Evolutionary conservation across 2,329 filamentous ascomycete species (phyloP).

Genomic region (Hymenoscyphus albidus): DNA sequence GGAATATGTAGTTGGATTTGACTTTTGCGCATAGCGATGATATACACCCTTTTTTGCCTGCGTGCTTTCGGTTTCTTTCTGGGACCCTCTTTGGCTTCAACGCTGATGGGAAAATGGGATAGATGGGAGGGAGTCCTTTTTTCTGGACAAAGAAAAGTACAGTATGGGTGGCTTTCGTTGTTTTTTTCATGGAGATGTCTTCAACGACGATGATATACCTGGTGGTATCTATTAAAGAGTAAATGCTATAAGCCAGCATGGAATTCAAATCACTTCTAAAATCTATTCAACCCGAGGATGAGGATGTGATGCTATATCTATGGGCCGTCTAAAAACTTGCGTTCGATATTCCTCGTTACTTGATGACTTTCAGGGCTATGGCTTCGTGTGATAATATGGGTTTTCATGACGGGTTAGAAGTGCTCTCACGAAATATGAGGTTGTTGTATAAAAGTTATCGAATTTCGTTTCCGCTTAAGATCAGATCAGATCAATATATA

Average conservation of each 20-base stretch:
- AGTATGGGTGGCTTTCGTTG: neutral
- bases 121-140: neutral
- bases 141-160: neutral
- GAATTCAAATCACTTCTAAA: neutral
- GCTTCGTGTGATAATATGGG: too few relatives aligned
- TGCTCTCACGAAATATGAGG: too few relatives aligned
- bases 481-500: too few relatives aligned
- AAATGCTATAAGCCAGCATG: neutral
- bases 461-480: too few relatives aligned
- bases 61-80: neutral
- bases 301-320: too few relatives aligned
- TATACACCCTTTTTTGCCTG: neutral
- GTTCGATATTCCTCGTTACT: too few relatives aligned
- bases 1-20: neutral
- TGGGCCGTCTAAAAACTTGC: too few relatives aligned
- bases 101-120: neutral
- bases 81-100: neutral
- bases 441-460: too few relatives aligned
- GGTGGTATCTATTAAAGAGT: neutral
- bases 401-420: too few relatives aligned
- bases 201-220: slow-evolving; percentile 1
- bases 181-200: neutral
- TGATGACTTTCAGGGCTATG: too few relatives aligned
- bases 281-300: neutral
- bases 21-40: neutral